Evolutionary conservation across 1,139 yeast species (phyloP), one percentile per base, ranked within the genome.

Genomic region (Candida glucosophila): DNA sequence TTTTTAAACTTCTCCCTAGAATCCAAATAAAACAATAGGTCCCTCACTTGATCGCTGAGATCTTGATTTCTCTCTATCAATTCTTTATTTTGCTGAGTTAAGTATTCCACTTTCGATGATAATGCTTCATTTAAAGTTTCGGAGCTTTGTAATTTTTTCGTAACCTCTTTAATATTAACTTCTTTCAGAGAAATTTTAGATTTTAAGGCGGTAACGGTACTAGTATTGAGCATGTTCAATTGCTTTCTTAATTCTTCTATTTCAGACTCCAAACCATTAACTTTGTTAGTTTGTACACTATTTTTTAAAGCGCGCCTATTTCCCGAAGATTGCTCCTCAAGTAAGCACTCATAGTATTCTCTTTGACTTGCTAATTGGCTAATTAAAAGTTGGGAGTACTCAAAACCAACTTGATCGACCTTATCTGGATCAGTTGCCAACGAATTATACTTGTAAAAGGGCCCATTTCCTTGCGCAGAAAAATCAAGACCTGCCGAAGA

Each of bases 311-410:
- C 22, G 9, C 9, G 8, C n/a, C 8, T 16, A 19, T 19, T 19
- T n/a, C n/a, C n/a, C 22, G 29, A 23, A 22, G 23, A 25, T 10
- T 22, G 18, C 10, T 18, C 26, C 14, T 6, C 18, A 15, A 80
- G 40, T 31, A 76, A 63, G 7, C 61, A 57, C 43, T 85, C 95
- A 44, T 81, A 86, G 49, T 78, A 82, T 34, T 81, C 90, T 27
- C 95, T 60, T 49, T 86, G 96, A n/a, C 92, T 78, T 26, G 86
- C 94, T 28, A 86, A 54, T 43, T 86, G 96, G 4, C 88, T 73
- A 3, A 85, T 67, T 22, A 86, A 55, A 24, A 86, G 58, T 39
- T 80, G 81, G 0, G 93, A 78, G 45, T 85, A 85, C 45, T 86
- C 95, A 34, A 80, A 57, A 6, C 83, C 85, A 27, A 79, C 50